phyloP scores from a whole-genome alignment of 331 rosid species.

The Arachis monticola region DNA sequence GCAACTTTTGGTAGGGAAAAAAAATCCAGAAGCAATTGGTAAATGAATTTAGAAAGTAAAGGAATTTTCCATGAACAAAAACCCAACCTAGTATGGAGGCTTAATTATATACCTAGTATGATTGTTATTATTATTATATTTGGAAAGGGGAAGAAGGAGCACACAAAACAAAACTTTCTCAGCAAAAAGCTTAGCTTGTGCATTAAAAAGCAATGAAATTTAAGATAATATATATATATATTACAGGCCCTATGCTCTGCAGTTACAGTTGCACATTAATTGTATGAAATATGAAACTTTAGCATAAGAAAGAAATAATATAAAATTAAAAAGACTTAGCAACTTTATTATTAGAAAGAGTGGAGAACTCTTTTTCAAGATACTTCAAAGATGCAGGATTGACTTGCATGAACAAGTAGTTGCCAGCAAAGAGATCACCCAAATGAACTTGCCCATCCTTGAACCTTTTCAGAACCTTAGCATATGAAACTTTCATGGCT shows the following conservation, averaged over 20 bases:
- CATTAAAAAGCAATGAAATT: too few relatives aligned
- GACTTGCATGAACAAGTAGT: conserved; percentile 81
- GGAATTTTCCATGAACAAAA: too few relatives aligned
- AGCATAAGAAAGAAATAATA: background rate
- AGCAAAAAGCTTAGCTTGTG: too few relatives aligned
- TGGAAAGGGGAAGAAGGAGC: too few relatives aligned
- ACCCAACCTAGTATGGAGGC: too few relatives aligned
- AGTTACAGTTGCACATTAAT: background rate
- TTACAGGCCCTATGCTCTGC: background rate
- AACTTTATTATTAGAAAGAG: conserved; percentile 34
- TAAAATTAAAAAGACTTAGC: background rate
- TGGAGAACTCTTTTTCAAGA: conserved; percentile 42
- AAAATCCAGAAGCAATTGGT: too few relatives aligned
- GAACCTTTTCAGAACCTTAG: conserved; percentile 60
- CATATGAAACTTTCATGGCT: conserved; percentile 51
- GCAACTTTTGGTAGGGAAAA: too few relatives aligned
- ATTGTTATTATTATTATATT: too few relatives aligned
- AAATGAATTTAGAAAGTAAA: too few relatives aligned
- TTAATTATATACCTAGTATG: too few relatives aligned
- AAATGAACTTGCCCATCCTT: conserved; percentile 72
- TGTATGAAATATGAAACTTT: background rate
- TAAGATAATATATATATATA: too few relatives aligned
- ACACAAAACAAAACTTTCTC: too few relatives aligned
- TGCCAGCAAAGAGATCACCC: conserved; percentile 95
- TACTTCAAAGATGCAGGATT: conserved; percentile 65